These are phyloP conservation scores for Aurantiochytrium sp. DNA, from an alignment of 108 stramenopile genomes.

Conservation along the genomic window DNA sequence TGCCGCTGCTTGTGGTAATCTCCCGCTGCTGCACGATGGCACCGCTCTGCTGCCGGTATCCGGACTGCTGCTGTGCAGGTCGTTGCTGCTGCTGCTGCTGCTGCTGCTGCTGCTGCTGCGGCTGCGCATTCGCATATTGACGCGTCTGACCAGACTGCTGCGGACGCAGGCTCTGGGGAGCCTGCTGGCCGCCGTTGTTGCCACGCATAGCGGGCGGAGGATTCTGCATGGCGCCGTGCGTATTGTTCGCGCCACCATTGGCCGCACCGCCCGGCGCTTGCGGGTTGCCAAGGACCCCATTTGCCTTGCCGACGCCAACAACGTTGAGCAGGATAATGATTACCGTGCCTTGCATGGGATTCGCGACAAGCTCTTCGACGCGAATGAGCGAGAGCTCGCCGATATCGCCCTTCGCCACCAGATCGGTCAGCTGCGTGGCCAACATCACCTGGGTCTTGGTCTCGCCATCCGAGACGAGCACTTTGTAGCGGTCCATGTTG, in stretches of 20 bases:
- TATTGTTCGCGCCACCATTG: background rate
- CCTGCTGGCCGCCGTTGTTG: background rate
- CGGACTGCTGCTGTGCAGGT: background rate
- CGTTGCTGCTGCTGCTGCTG: background rate
- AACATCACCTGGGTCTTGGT: slow-evolving; percentile 38
- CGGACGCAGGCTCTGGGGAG: background rate
- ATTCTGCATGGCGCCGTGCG: background rate
- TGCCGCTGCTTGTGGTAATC: background rate
- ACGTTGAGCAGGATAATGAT: slow-evolving; percentile 28
- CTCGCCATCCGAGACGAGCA: slow-evolving; percentile 37
- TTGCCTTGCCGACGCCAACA: background rate
- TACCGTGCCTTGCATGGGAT: slow-evolving; percentile 29
- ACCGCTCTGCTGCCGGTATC: background rate
- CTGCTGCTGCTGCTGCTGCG: background rate
- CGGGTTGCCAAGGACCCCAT: background rate
- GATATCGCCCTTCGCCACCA: slow-evolving; percentile 22
- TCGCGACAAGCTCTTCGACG: slow-evolving; percentile 27
- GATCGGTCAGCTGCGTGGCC: slow-evolving; percentile 36
- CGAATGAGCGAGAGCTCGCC: slow-evolving; percentile 16
- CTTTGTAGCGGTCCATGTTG: slow-evolving; percentile 21
- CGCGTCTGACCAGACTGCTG: background rate
- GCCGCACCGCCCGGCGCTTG: background rate
- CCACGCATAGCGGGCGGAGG: background rate
- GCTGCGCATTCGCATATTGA: background rate
- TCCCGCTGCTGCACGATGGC: background rate